Evolutionary conservation across 1,284 basidiomycete species (phyloP).

Genomic region (Pyrrhoderma lamaoense): DNA sequence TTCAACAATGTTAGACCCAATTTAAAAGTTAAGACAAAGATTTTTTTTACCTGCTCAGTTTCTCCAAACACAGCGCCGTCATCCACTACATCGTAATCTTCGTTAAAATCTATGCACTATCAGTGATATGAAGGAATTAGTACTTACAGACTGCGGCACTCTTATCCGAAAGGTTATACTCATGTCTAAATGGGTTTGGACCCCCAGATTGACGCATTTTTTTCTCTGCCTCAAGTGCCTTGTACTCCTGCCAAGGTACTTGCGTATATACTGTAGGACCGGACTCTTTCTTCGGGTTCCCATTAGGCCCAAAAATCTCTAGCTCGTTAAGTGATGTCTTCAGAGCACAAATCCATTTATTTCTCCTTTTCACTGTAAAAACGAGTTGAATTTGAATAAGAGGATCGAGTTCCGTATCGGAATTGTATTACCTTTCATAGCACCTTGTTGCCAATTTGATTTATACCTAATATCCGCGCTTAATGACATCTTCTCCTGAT

Average conservation of each 20-base stretch:
- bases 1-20: not conserved
- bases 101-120: not conserved
- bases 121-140: not conserved
- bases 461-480: slow-evolving; percentile 87
- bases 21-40: too few species aligned
- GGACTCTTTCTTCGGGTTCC: slow-evolving; percentile 53
- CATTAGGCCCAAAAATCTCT: slow-evolving; percentile 70
- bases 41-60: slow-evolving; percentile 4
- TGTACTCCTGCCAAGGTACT: slow-evolving; percentile 62
- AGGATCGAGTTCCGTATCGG: too few species aligned
- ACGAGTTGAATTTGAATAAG: too few species aligned
- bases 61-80: slow-evolving; percentile 12
- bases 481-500: slow-evolving; percentile 73
- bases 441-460: slow-evolving; percentile 81
- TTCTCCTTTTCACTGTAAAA: slow-evolving; percentile 60
- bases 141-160: slow-evolving; percentile 13
- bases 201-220: not conserved
- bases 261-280: slow-evolving; percentile 55
- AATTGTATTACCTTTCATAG: slow-evolving; percentile 70
- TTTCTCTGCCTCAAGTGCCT: slow-evolving; percentile 31
- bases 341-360: slow-evolving; percentile 88
- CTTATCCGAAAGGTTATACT: slow-evolving; percentile 15
- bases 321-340: slow-evolving; percentile 67
- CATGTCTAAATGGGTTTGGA: slow-evolving; percentile 19
- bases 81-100: slow-evolving; percentile 4